Conservation (phyloP, 805 yeast genomes). For the Candida oleophila region DNA sequence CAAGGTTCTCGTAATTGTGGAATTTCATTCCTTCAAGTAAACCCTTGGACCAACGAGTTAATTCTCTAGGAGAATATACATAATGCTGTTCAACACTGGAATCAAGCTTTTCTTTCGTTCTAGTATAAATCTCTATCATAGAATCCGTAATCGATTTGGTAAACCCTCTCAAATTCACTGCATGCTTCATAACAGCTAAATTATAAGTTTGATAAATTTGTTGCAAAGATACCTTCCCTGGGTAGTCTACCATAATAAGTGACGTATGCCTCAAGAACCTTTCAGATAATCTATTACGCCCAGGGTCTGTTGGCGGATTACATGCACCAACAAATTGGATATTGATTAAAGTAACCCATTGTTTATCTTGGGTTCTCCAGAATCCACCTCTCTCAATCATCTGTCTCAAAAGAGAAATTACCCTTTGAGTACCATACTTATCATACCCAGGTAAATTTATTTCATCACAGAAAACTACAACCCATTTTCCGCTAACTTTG, state of each 20-base stretch:
- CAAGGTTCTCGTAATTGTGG: constrained; percentile 31
- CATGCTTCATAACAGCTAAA: constrained; percentile 53
- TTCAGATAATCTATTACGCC: constrained; percentile 56
- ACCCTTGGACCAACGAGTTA: constrained; percentile 87
- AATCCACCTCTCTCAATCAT: constrained; percentile 73
- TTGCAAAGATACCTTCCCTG: constrained; percentile 56
- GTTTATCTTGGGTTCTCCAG: constrained; percentile 58
- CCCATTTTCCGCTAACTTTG: constrained; percentile 58
- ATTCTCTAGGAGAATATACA: constrained; percentile 83
- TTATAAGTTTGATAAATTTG: constrained; percentile 68
- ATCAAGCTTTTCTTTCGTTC: constrained; percentile 42
- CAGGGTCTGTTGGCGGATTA: constrained; percentile 82
- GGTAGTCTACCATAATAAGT: constrained; percentile 76
- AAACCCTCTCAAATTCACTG: constrained; percentile 61
- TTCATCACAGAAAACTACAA: constrained; percentile 89
- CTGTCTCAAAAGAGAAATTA: constrained; percentile 71
- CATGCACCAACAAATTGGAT: constrained; percentile 94
- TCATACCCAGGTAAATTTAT: constrained; percentile 79
- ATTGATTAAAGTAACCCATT: constrained; percentile 65
- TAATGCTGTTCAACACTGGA: constrained; percentile 52
- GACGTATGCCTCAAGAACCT: constrained; percentile 69
- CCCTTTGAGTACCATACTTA: constrained; percentile 68
- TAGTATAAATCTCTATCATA: constrained; percentile 62
- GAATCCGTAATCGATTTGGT: constrained; percentile 53
- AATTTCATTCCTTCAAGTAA: constrained; percentile 50